Evolutionary conservation across 192 early-diverging fungal genomes (phyloP), one percentile per base, ranked within the genome.

Genomic region (Cetraspora pellucida): DNA sequence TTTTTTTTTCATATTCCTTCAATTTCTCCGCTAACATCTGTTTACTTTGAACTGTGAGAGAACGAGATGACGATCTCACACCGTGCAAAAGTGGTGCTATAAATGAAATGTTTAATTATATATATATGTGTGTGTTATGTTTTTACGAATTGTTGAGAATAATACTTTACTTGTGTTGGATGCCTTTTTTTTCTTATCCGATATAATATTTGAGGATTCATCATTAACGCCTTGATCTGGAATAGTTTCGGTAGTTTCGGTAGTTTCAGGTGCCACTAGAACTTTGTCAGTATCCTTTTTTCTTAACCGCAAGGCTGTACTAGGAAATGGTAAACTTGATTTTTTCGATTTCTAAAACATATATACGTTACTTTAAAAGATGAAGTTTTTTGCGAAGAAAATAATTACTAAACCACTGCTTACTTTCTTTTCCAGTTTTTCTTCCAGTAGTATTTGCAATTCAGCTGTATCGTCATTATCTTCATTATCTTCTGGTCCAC

Each of bases 31-130:
- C 84, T 4, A 85, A 82, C 44, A 79, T 79, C 31, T 85, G 77
- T n/a, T 85, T 83, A 68, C 85, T 87, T 55, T 83, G 31, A 1
- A 89, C 76, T 10, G 87, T 89, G 23, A 82, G 83, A n/a, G 78
- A 73, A 17, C 87, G 77, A 9, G 81, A 84, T 2, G 87, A 89
- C 59, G 87, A 81, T 45, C 87, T 83, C 11, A 80, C 70, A 27
- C 80, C 84, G 0, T 73, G 72, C 3, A 79, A 79, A 37, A 80
- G 75, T 27, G 75, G 78, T 17, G 82, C 78, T 13, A 58, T 54
- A 46, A 21, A 52, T 37, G 31, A 46, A 11, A 50, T 21, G 4
- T 46, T 37, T 66, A 63, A 28, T 31, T 49, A 19, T 54, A 73
- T 69, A 49, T 45, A 47, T 23, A 21, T 71, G 9, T 55, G 43